These are phyloP conservation scores for Penicillium polonicum DNA, from an alignment of 2,329 filamentous ascomycete genomes.

Conservation along the genomic window DNA sequence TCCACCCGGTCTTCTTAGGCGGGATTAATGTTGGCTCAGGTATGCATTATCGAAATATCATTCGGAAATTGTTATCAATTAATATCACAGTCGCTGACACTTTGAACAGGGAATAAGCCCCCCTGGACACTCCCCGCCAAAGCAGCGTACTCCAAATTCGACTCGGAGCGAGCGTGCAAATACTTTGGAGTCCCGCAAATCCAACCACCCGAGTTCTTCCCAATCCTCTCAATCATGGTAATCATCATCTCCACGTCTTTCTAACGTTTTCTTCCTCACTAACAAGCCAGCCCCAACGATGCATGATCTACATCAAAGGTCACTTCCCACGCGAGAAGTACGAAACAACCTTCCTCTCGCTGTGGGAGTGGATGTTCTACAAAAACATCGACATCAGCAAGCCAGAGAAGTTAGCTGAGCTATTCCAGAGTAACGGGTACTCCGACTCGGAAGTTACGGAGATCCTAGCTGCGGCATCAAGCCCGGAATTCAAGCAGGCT, in stretches of 20 bases:
- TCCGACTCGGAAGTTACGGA: conserved; percentile 49
- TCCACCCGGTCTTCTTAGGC: conserved; percentile 70
- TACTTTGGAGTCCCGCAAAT: conserved; percentile 48
- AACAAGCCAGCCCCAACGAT: conserved; percentile 57
- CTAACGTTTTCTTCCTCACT: not conserved
- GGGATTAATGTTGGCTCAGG: conserved; percentile 62
- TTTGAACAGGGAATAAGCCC: conserved; percentile 62
- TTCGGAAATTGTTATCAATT: not conserved
- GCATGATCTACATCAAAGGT: conserved; percentile 66
- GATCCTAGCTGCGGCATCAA: conserved; percentile 56
- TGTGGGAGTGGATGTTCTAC: conserved; percentile 65
- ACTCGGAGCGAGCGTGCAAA: conserved; percentile 50
- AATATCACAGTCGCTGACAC: not conserved
- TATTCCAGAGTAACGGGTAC: conserved; percentile 32
- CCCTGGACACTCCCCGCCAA: conserved; percentile 72
- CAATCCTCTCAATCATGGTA: conserved; percentile 53
- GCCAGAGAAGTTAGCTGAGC: conserved; percentile 51
- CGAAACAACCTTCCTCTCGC: conserved; percentile 53
- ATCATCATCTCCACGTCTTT: conserved; percentile 34
- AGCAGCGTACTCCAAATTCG: conserved; percentile 56
- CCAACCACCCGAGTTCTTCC: conserved; percentile 49
- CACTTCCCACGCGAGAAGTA: conserved; percentile 52
- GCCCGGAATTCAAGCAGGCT: conserved; percentile 53
- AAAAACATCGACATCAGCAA: conserved; percentile 60
- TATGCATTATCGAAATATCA: conserved; percentile 29